These are phyloP conservation scores for Tylopilus balloui DNA, from an alignment of 768 basidiomycete genomes.

Conservation along the genomic window DNA sequence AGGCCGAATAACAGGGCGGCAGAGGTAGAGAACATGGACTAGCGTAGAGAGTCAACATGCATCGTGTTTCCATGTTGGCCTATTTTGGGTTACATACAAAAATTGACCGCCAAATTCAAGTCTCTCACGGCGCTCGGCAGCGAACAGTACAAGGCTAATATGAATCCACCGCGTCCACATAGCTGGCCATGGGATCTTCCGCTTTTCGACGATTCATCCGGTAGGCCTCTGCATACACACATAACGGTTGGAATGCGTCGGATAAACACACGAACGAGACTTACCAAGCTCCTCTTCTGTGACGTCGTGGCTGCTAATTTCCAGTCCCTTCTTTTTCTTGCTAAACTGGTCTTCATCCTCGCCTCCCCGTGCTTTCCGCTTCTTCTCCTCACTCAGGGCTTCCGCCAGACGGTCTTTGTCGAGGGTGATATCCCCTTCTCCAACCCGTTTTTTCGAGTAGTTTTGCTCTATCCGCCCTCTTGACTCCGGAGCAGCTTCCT, in stretches of 20 bases:
- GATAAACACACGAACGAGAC: conserved; percentile 22
- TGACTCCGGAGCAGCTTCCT: conserved; percentile 27
- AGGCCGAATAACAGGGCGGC: conserved; percentile 71
- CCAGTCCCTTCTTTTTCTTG: conserved; percentile 55
- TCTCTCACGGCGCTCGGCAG: neutral
- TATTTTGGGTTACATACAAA: conserved; percentile 20
- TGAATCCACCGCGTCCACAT: conserved; percentile 56
- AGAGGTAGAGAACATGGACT: conserved; percentile 48
- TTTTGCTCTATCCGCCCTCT: conserved; percentile 55
- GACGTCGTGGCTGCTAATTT: conserved; percentile 65
- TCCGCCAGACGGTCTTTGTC: conserved; percentile 65
- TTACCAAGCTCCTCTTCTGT: conserved; percentile 84
- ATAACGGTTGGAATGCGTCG: conserved; percentile 5
- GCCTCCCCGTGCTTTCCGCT: conserved; percentile 61
- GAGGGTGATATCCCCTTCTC: conserved; percentile 76
- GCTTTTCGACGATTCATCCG: conserved; percentile 64
- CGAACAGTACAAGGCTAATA: conserved; percentile 8
- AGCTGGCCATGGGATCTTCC: conserved; percentile 94
- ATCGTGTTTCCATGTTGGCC: conserved; percentile 16
- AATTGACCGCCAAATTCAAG: no score
- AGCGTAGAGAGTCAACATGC: conserved; percentile 19
- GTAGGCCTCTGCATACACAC: conserved; percentile 71
- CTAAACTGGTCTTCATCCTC: conserved; percentile 49
- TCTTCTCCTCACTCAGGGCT: conserved; percentile 76
- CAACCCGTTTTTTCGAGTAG: conserved; percentile 74